Percentiles rank a stretch among this genome's conserved stretches.
Conservation (phyloP, 306 rosid species). For the Sicyos baderoa region DNA sequence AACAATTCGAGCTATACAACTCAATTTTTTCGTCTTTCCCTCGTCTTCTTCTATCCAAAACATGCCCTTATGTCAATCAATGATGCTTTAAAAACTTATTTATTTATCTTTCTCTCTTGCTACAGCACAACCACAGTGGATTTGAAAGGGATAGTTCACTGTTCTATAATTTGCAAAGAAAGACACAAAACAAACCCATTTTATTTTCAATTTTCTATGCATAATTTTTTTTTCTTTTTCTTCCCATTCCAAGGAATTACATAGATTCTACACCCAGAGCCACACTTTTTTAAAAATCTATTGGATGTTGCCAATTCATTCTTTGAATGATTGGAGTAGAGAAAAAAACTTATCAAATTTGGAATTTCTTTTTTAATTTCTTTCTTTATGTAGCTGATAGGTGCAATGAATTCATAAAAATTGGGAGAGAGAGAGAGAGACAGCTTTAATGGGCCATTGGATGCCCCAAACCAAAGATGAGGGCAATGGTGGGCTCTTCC, state of each 20-base stretch:
- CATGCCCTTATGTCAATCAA: too few relatives aligned
- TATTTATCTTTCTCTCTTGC: not conserved
- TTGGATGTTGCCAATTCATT: constrained; percentile 83
- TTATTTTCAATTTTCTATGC: too few relatives aligned
- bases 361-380: not conserved
- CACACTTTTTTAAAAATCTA: constrained; percentile 29
- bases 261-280: too few relatives aligned
- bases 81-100: too few relatives aligned
- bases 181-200: not conserved
- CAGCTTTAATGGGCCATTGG: constrained; percentile 57
- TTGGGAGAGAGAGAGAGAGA: constrained; percentile 36
- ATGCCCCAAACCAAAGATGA: constrained; percentile 19
- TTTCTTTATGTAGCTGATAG: constrained; percentile 10
- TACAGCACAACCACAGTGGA: not conserved
- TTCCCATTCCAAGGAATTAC: too few relatives aligned
- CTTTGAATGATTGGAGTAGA: constrained; percentile 52
- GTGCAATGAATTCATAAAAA: constrained; percentile 66
- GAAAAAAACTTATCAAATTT: not conserved
- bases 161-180: not conserved
- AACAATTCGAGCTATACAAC: too few relatives aligned
- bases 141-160: not conserved
- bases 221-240: too few relatives aligned
- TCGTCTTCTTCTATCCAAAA: too few relatives aligned
- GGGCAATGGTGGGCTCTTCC: constrained; percentile 51
- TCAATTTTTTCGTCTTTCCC: too few relatives aligned